Evolutionary conservation across 306 rosid species (phyloP), one percentile per base, ranked within the genome.

Genomic region (Oemleria cerasiformis): DNA sequence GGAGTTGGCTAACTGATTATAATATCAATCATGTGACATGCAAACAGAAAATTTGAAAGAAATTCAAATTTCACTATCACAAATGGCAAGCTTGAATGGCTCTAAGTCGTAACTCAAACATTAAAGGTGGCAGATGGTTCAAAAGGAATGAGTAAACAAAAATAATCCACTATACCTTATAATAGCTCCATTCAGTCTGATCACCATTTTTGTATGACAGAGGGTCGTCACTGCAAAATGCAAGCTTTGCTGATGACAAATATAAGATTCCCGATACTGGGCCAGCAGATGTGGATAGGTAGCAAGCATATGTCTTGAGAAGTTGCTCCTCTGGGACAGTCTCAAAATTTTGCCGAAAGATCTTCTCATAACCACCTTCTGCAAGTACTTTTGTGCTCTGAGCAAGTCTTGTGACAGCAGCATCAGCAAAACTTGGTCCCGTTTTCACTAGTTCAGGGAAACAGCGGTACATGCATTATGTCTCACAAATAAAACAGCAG

Each of bases 301-400:
- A 94, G 83, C 97, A 91, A 6, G 96, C 99, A 87, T 72, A 94
- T 6, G 99, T 84, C 84, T 88, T 91, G 5, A 78, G 75, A 77
- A 95, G 97, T 49, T 89, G 84, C 85, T 95, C 99, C 73, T 89
- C 96, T 0, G 92, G 92, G 68, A 78, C 82, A 20, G 88, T 91
- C 92, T 91, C 92, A 79, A 95, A 95, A 64, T 82, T 84, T 49
- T 85, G 92, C 47, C 85, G 80, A 76, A 95, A 95, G 65, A 95
- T 88, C 82, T 95, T 95, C 87, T 91, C 99, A 60, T 95, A 88
- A 53, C 99, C 99, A 58, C 99, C 99, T 82, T 95, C 99, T 16
- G 99, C 91, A n/a, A 95, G 85, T 43, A 95, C 99, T 79, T 91
- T 95, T 17, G 97, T 88, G 12, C 96, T 82, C 82, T 95, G 99